A percentile compares a stretch with the other conserved stretches of the same genome.
Conservation (phyloP, 306 rosid genomes). For the Gillenia trifoliata region DNA sequence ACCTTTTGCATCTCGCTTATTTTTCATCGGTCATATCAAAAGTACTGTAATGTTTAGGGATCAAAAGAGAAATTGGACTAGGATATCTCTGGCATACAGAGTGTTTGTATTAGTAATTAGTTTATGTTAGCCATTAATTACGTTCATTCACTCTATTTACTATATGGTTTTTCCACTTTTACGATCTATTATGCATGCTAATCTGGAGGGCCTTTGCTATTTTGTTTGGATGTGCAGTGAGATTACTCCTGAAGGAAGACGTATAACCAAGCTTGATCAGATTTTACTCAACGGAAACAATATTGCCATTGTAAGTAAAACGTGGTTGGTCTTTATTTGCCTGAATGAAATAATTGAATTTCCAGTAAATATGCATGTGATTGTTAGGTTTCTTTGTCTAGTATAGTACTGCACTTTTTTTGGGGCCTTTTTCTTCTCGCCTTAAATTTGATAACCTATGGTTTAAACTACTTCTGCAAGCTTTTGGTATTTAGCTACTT, state of each 20-base stretch:
- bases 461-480: background rate
- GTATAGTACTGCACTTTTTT: background rate
- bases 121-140: background rate
- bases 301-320: constrained; percentile 92
- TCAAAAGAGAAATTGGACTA: background rate
- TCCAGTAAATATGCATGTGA: no score
- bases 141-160: background rate
- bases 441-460: background rate
- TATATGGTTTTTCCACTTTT: background rate
- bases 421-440: background rate
- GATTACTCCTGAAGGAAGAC: constrained; percentile 92
- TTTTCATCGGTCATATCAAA: background rate
- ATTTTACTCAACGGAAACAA: constrained; percentile 84
- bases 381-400: background rate
- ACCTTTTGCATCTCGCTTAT: background rate
- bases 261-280: constrained; percentile 97
- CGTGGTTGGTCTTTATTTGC: background rate
- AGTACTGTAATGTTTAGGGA: background rate
- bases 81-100: background rate
- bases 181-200: background rate
- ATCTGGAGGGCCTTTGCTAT: background rate
- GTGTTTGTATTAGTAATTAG: background rate
- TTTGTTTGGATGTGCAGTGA: constrained; percentile 47
- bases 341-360: background rate
- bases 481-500: background rate